Evolutionary conservation across 306 rosid genomes (phyloP), one percentile per base, ranked within the genome.

Genomic region (Arachis hypogaea): DNA sequence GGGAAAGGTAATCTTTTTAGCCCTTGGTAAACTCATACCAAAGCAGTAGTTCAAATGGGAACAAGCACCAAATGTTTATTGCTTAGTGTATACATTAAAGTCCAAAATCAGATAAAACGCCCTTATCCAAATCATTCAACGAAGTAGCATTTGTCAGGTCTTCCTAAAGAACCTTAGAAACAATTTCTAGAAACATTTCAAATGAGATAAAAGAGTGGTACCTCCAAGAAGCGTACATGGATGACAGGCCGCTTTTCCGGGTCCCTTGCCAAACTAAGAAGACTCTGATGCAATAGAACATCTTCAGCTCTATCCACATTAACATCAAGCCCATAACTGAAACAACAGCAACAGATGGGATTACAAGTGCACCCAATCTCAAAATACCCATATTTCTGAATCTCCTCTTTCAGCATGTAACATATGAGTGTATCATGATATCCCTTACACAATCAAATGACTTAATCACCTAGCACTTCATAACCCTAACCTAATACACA

Each of bases 231-330:
- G 71, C 99, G 99, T 50, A 90, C 86, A 71, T 87, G 89, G 78
- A 80, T 92, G 51, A 87, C 96, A 11, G 99, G 99, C 56, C 98
- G 93, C 85, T 92, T 95, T 75, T 83, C 88, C 7, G 99, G 99
- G 41, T 90, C 96, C 86, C 74, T 95, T 11, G 99, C 99, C 78
- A 86, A 71, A 72, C 80, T 84, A 81, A 95, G 98, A 83, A 95
- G 95, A 66, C 43, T 88, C 78, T 83, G 95, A 81, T 95, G 99
- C 73, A 95, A 65, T 77, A 92, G 67, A 84, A 95, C 93, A 75
- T 95, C 99, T 83, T 95, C 98, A 69, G 91, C 99, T 88, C 87
- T 87, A 44, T 95, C 99, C 69, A 92, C 78, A 87, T 95, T 95
- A 44, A 95, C 93, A 78, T 95, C 99, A 68, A 95, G 90, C 73